A percentile compares a stretch with the other conserved stretches of the same genome.
phyloP scores from a whole-genome alignment of 1,284 basidiomycete genomes.

The Tylopilus sp. region DNA sequence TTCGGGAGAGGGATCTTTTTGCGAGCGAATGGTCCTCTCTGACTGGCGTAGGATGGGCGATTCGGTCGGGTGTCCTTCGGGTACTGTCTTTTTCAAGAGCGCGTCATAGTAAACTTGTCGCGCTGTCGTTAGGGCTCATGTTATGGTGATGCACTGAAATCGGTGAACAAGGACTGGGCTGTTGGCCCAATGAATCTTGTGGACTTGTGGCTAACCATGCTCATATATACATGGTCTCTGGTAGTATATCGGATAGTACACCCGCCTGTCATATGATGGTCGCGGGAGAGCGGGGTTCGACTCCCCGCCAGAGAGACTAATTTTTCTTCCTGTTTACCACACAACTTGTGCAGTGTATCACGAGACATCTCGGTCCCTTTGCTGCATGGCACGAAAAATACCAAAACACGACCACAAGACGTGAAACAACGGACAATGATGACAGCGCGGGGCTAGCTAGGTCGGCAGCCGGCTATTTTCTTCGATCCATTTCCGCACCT shows the following conservation, averaged over 20 bases:
- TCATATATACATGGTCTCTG: slow-evolving; percentile 28
- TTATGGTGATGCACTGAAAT: no score
- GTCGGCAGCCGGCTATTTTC: slow-evolving; percentile 30
- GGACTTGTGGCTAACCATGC: background rate
- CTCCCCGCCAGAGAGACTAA: slow-evolving; percentile 40
- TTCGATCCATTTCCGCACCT: slow-evolving; percentile 71
- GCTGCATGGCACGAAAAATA: background rate
- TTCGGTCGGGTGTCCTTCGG: no score
- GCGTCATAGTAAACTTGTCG: no score
- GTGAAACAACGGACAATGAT: background rate
- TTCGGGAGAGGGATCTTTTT: no score
- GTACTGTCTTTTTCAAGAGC: no score
- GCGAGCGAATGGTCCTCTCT: no score
- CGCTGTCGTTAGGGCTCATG: no score
- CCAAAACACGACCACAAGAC: background rate
- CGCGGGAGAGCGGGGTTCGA: slow-evolving; percentile 44
- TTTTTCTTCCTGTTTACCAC: background rate
- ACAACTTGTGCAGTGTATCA: no score
- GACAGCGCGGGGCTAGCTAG: slow-evolving; percentile 9
- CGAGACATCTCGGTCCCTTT: no score
- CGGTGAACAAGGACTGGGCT: no score
- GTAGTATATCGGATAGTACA: slow-evolving; percentile 46
- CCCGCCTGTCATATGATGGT: slow-evolving; percentile 36
- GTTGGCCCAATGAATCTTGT: background rate
- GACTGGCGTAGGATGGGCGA: no score